Evolutionary conservation across 352 stramenopile genomes (phyloP), one percentile per base, ranked within the genome.

Genomic region (Pythium apleroticum): DNA sequence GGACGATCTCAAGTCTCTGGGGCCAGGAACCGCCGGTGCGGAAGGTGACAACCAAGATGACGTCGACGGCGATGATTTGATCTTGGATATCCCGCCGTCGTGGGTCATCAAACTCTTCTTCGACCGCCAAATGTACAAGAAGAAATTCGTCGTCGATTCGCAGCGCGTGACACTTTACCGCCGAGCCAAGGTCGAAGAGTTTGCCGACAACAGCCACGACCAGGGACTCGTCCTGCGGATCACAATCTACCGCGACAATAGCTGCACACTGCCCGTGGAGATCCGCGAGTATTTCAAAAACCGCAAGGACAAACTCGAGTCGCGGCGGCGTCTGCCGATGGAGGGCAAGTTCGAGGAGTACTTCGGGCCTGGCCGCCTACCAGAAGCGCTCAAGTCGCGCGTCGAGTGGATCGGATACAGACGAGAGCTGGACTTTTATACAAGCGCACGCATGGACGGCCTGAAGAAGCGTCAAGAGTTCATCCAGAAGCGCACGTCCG

Each of bases 211-310:
- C 50, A 77, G 73, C 11, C 88, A 99, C 65, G 78, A 88, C 24
- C 84, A 98, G 66, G 93, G 93, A 0, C 73, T 98, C 22, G 78
- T 96, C 14, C 63, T 81, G 27, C 85, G 92, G 8, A 67, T 98
- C 24, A 97, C 91, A 9, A 28, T 90, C 10, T 98, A 88, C 66
- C 78, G 77, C 22, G 91, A 98, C 65, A 63, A 65, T 2, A 71
- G 68, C 5, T 90, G 85, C 57, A 97, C 87, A 7, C 72, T 97
- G 14, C 82, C 86, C 6, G 67, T 91, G n/a, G 85, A 97, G 63
- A 88, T 97, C 54, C 84, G 85, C 19, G 95, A 98, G 71, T 82
- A 90, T 57, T 98, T 98, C 63, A 84, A 87, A 52, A 95, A 98
- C 64, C 81, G 94, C 46, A 91, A 94, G 62, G 93, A 98, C 74